These are phyloP conservation scores for Fusarium torreyae DNA, from an alignment of 2,329 filamentous ascomycete species.

Conservation along the genomic window DNA sequence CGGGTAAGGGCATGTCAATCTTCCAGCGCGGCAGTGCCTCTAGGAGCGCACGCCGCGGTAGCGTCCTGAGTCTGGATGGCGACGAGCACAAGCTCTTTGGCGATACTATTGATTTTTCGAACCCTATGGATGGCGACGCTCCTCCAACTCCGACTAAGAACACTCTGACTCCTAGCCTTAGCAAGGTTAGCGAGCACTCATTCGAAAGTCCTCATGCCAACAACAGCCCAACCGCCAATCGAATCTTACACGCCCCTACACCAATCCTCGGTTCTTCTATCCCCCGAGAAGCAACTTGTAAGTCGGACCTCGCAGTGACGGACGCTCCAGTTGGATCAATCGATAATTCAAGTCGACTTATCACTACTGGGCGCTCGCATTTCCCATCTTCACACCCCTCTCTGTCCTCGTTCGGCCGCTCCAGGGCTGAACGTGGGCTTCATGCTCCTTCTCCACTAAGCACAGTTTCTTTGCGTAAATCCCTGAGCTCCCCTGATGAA, in stretches of 20 bases:
- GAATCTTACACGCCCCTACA: slow-evolving; percentile 59
- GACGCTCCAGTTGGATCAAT: slow-evolving; percentile 31
- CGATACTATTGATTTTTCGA: slow-evolving; percentile 50
- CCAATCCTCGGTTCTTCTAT: slow-evolving; percentile 59
- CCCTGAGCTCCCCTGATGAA: slow-evolving; percentile 53
- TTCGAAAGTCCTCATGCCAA: slow-evolving; percentile 56
- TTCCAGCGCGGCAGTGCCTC: slow-evolving; percentile 71
- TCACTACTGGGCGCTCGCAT: slow-evolving; percentile 53
- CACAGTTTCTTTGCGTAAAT: slow-evolving; percentile 49
- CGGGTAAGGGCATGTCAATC: slow-evolving; percentile 74
- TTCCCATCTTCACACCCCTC: slow-evolving; percentile 54
- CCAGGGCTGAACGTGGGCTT: slow-evolving; percentile 51
- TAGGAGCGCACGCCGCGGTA: slow-evolving; percentile 69
- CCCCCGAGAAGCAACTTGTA: slow-evolving; percentile 61
- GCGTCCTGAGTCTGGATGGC: slow-evolving; percentile 85
- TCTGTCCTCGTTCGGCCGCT: slow-evolving; percentile 57
- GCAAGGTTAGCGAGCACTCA: slow-evolving; percentile 56
- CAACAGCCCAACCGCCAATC: slow-evolving; percentile 61
- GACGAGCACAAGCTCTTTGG: slow-evolving; percentile 74
- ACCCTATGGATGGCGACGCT: slow-evolving; percentile 69
- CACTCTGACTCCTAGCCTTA: slow-evolving; percentile 61
- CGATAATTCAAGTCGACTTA: slow-evolving; percentile 41
- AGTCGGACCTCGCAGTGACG: slow-evolving; percentile 55
- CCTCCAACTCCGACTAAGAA: slow-evolving; percentile 96
- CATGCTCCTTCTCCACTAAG: slow-evolving; percentile 55